These are phyloP conservation scores for Albatrellus ellisii DNA, from an alignment of 768 basidiomycete species.

Conservation along the genomic window DNA sequence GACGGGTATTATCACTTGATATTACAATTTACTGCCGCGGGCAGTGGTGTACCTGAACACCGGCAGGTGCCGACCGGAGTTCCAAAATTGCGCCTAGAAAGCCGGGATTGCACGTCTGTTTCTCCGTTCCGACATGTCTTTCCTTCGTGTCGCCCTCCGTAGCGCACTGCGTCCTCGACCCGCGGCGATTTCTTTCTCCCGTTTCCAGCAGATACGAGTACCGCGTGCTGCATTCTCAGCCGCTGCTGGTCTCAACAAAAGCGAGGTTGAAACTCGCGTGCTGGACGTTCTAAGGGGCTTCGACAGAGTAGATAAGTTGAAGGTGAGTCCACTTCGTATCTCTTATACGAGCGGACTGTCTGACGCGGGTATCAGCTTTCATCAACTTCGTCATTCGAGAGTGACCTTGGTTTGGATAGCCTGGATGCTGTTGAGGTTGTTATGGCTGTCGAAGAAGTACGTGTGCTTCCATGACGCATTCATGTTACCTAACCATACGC, in stretches of 20 bases:
- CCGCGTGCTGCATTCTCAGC: slow-evolving; percentile 51
- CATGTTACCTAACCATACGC: slow-evolving; percentile 5
- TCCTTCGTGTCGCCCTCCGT: slow-evolving; percentile 10
- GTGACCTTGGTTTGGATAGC: slow-evolving; percentile 88
- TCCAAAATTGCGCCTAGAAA: no score
- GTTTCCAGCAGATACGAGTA: slow-evolving; percentile 15
- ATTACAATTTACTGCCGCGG: no score
- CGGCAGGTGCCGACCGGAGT: background rate
- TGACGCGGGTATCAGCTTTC: slow-evolving; percentile 37
- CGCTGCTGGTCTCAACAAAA: slow-evolving; percentile 48
- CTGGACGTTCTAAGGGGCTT: slow-evolving; percentile 78
- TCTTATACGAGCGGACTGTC: background rate
- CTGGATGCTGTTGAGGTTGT: slow-evolving; percentile 96
- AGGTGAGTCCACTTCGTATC: slow-evolving; percentile 28
- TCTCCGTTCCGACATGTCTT: slow-evolving; percentile 9
- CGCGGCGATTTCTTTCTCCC: slow-evolving; percentile 14
- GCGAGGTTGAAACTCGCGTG: slow-evolving; percentile 61
- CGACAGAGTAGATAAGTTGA: slow-evolving; percentile 73
- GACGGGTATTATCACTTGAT: no score
- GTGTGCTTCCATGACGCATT: slow-evolving; percentile 3
- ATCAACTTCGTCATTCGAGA: slow-evolving; percentile 49
- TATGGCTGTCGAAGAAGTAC: slow-evolving; percentile 94
- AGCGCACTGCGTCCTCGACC: slow-evolving; percentile 24
- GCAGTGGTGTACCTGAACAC: no score
- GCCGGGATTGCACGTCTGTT: background rate